phyloP scores from a whole-genome alignment of 2,329 filamentous ascomycete genomes.

The Myriosclerotinia scirpicola region DNA sequence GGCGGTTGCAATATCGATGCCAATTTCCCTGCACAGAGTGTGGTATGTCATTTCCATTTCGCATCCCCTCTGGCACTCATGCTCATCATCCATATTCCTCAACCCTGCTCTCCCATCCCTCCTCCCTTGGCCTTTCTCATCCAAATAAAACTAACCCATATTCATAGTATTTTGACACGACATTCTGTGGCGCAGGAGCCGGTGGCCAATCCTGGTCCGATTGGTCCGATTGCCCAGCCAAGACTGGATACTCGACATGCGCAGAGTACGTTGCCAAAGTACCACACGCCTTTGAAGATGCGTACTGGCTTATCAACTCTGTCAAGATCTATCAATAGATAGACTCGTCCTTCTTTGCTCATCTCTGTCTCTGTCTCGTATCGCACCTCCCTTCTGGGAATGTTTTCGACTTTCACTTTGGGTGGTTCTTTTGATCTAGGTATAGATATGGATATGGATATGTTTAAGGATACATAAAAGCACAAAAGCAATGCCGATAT shows the following conservation, averaged over 20 bases:
- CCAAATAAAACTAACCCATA: background rate
- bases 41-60: constrained; percentile 49
- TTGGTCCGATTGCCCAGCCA: constrained; percentile 52
- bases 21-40: constrained; percentile 69
- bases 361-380: background rate
- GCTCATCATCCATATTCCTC: too few species aligned
- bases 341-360: background rate
- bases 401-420: background rate
- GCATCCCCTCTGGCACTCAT: too few species aligned
- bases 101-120: too few species aligned
- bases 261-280: constrained; percentile 69
- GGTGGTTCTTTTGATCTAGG: background rate
- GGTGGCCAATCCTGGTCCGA: constrained; percentile 51
- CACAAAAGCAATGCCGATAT: background rate
- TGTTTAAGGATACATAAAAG: background rate
- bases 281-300: constrained; percentile 66
- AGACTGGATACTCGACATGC: constrained; percentile 67
- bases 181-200: constrained; percentile 86
- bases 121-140: too few species aligned
- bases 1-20: constrained; percentile 65
- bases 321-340: constrained; percentile 60
- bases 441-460: background rate
- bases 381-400: too few species aligned
- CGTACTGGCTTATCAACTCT: constrained; percentile 76
- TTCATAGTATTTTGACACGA: constrained; percentile 62